phyloP scores from a whole-genome alignment of 257 asterid genomes.

The Oldenlandia corymbosa region DNA sequence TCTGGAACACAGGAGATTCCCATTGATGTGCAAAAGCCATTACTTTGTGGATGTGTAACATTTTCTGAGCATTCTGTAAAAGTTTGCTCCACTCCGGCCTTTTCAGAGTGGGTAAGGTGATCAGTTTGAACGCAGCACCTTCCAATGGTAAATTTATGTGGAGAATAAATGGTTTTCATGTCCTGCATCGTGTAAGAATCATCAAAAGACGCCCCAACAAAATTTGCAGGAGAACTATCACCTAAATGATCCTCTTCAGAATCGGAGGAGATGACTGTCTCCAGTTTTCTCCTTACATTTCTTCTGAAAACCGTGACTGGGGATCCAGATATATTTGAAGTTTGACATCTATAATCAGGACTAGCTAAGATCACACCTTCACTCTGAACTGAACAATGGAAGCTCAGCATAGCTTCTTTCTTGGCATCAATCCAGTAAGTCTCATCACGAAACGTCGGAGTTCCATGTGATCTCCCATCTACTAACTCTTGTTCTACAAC shows the following conservation, averaged over 20 bases:
- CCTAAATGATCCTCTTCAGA: constrained; percentile 60
- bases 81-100: constrained; percentile 36
- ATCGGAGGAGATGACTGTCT: constrained; percentile 65
- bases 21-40: constrained; percentile 30
- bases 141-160: constrained; percentile 31
- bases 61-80: constrained; percentile 27
- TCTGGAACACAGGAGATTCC: constrained; percentile 56
- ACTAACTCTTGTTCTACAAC: constrained; percentile 28
- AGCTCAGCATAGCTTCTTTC: constrained; percentile 62
- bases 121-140: constrained; percentile 29
- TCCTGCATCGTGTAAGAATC: constrained; percentile 28
- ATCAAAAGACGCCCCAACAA: constrained; percentile 30
- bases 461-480: constrained; percentile 17
- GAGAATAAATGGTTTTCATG: constrained; percentile 22
- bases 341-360: constrained; percentile 37
- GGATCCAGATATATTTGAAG: constrained; percentile 50
- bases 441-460: constrained; percentile 21
- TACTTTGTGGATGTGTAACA: constrained; percentile 27
- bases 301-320: constrained; percentile 48
- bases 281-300: constrained; percentile 45
- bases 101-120: constrained; percentile 28
- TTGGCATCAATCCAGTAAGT: constrained; percentile 42
- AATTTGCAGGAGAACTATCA: constrained; percentile 31
- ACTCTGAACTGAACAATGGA: constrained; percentile 37
- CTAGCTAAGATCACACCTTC: constrained; percentile 37